Evolutionary conservation across 140 eudicot genomes (phyloP).

Genomic region (Bidens hawaiensis): DNA sequence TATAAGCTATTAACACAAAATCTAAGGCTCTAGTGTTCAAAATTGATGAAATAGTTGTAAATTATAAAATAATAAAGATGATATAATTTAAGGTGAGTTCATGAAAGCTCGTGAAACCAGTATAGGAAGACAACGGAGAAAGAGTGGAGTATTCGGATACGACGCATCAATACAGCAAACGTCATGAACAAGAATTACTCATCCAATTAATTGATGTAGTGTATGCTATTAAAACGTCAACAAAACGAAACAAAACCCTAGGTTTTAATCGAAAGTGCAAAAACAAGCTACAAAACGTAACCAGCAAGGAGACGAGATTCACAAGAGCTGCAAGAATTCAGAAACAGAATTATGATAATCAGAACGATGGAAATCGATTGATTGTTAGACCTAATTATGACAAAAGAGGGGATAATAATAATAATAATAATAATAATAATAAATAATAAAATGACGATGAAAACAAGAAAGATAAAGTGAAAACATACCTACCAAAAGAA

Average conservation of each 20-base stretch:
- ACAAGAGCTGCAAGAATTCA: constrained; percentile 22
- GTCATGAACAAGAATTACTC: constrained; percentile 39
- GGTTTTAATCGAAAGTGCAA: neutral
- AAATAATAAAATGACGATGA: neutral
- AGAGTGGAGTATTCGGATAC: constrained; percentile 80
- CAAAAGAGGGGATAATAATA: neutral
- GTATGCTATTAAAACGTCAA: neutral
- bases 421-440: too few relatives aligned
- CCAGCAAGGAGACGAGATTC: neutral
- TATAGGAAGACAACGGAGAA: constrained; percentile 88
- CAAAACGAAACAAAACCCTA: neutral
- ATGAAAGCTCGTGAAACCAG: constrained; percentile 95
- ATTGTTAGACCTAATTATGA: neutral
- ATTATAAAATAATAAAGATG: too few relatives aligned
- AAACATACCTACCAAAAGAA: constrained; percentile 27
- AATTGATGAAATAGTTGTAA: neutral
- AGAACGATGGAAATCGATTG: neutral
- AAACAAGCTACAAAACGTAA: neutral
- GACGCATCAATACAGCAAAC: constrained; percentile 47
- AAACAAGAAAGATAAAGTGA: constrained; percentile 17
- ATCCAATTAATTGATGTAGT: neutral
- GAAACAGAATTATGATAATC: neutral
- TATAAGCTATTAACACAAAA: neutral
- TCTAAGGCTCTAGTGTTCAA: neutral
- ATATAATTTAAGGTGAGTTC: too few relatives aligned